Evolutionary conservation across 2,329 filamentous ascomycete species (phyloP), one percentile per base, ranked within the genome.

Genomic region (Thielaviopsis ethacetica): DNA sequence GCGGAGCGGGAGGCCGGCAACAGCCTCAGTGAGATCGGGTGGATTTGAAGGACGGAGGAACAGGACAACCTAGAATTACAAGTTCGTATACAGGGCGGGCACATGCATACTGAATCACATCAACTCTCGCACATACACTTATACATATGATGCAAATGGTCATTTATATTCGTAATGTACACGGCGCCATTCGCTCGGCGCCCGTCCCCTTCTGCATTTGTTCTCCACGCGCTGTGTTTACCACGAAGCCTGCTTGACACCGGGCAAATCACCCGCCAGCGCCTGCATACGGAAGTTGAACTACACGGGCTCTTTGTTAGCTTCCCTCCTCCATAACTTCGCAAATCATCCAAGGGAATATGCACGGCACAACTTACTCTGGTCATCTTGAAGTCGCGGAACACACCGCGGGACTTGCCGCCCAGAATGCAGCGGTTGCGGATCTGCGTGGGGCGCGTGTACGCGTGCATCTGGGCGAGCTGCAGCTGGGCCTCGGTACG

Each of bases 241-340:
- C 93, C 93, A 98, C 72, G 88, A 94, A 55, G 93, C 93, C 77
- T 95, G 95, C 79, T 85, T 89, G 59, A 98, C 93, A 66, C 93
- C 93, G 0, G 93, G 91, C 57, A 98, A 70, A 62, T 88, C 82
- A 56, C 93, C 93, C 34, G 80, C 84, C 63, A 96, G 74, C 19
- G 93, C 93, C 71, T 95, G 85, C 73, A 93, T 76, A 70, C 93
- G 82, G 76, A 98, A 98, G 75, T 91, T 89, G 72, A 80, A 98
- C 91, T 97, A 44, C 38, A 53, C 13, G 7, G 22, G 5, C n/a
- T 21, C 27, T 30, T 30, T 26, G 44, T 56, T 56, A 59, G 44
- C 10, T 34, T 34, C 10, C 9, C 9, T 34, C 10, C 10, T 34
- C 10, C 2, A 2, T 34, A 51, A 13, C 50, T 26, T 41, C 17